A percentile compares a stretch with the other conserved stretches of the same genome.
Evolutionary conservation across 177 flowering plant species (phyloP).

Genomic region (Vitis hybrid): DNA sequence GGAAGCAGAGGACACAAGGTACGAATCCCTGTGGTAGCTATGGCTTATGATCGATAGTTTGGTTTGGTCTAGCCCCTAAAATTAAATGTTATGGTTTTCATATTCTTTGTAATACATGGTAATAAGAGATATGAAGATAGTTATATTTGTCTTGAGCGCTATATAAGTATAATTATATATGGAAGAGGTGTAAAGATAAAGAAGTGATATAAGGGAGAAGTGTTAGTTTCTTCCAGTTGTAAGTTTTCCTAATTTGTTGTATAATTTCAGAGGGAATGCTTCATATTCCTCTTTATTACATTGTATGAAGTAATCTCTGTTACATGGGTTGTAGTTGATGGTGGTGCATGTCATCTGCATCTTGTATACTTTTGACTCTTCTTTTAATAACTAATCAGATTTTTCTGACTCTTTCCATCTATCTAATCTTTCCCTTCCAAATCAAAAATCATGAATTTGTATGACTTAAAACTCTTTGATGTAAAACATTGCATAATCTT

Average conservation of each 20-base stretch:
- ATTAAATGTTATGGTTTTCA: slow-evolving; percentile 18
- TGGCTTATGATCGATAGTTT: slow-evolving; percentile 65
- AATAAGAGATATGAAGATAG: slow-evolving; percentile 34
- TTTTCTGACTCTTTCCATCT: no score
- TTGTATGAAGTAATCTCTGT: no score
- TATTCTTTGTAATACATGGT: slow-evolving; percentile 44
- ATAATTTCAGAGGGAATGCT: slow-evolving; percentile 10
- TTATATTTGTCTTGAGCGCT: slow-evolving; percentile 12
- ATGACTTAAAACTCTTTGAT: no score
- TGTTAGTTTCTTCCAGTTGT: slow-evolving; percentile 33
- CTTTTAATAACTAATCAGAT: no score
- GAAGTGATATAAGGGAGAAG: slow-evolving; percentile 18
- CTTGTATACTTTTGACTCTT: no score
- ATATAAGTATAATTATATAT: slow-evolving; percentile 8
- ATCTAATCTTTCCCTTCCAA: no score
- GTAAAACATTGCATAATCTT: no score
- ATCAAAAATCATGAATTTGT: no score
- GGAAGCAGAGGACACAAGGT: slow-evolving; percentile 95
- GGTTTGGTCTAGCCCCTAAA: slow-evolving; percentile 4
- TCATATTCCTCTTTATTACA: not conserved
- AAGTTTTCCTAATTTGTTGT: slow-evolving; percentile 31
- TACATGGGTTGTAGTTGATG: no score
- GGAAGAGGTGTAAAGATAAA: slow-evolving; percentile 30
- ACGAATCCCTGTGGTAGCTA: slow-evolving; percentile 85
- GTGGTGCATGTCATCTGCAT: no score